A percentile compares a stretch with the other conserved stretches of the same genome.
Conservation (phyloP, 1,284 basidiomycete genomes). For the Flammula alnicola region DNA sequence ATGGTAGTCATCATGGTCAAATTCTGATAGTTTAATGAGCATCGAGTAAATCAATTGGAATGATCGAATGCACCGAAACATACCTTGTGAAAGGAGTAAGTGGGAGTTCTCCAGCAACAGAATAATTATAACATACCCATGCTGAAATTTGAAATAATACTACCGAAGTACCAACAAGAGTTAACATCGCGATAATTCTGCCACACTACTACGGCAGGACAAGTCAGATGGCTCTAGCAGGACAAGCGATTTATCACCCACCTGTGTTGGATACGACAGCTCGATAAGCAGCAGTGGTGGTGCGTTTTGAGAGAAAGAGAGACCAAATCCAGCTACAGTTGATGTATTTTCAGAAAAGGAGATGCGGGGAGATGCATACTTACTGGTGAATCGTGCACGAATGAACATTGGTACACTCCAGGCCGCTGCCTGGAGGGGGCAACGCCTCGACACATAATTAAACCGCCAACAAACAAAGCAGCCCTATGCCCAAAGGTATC, state of each 20-base stretch:
- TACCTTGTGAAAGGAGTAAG: background rate
- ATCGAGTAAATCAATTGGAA: too few relatives aligned
- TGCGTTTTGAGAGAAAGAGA: slow-evolving; percentile 63
- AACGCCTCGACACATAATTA: too few relatives aligned
- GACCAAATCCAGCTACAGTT: slow-evolving; percentile 60
- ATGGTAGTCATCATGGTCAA: slow-evolving; percentile 45
- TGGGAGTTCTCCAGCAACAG: background rate
- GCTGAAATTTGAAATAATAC: slow-evolving; percentile 57
- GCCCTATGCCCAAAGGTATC: slow-evolving; percentile 61
- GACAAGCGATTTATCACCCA: too few relatives aligned
- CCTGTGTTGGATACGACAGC: too few relatives aligned
- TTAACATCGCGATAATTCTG: slow-evolving; percentile 65
- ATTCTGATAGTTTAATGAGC: too few relatives aligned
- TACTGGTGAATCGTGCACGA: slow-evolving; percentile 59
- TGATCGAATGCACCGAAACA: too few relatives aligned
- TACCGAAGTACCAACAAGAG: slow-evolving; percentile 68
- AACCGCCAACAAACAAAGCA: slow-evolving; percentile 59
- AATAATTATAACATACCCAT: slow-evolving; percentile 42
- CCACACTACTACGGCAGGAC: slow-evolving; percentile 67
- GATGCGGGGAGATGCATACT: slow-evolving; percentile 24
- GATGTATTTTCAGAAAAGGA: background rate
- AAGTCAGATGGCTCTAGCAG: too few relatives aligned
- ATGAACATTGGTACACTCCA: too few relatives aligned
- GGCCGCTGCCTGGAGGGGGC: too few relatives aligned
- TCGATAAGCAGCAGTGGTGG: too few relatives aligned